Evolutionary conservation across 192 early-diverging fungal genomes (phyloP).

Genomic region (Fimicolochytrium jonesii): DNA sequence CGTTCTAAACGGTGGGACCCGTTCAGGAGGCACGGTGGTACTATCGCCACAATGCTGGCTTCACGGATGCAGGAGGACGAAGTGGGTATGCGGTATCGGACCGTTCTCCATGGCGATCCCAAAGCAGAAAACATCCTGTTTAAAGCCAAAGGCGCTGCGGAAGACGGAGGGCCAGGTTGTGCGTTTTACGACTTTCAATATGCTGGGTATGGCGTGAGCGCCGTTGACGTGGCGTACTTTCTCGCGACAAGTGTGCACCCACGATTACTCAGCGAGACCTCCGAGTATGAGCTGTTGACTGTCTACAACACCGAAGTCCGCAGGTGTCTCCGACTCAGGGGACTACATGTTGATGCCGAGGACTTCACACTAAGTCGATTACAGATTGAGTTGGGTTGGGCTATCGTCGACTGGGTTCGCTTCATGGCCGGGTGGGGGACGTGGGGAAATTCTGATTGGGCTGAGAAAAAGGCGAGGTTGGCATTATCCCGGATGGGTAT

Average conservation of each 20-base stretch:
- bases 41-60: no score
- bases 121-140: constrained; percentile 34
- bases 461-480: neutral
- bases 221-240: constrained; percentile 31
- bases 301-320: constrained; percentile 2
- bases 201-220: constrained; percentile 22
- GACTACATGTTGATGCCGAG: neutral
- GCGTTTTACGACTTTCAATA: constrained; percentile 35
- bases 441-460: constrained; percentile 32
- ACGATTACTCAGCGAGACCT: neutral
- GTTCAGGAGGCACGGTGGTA: neutral
- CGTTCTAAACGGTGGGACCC: neutral
- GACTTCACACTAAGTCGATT: constrained; percentile 13
- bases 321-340: neutral
- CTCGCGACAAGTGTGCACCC: constrained; percentile 12
- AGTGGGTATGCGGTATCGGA: constrained; percentile 18
- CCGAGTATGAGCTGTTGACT: neutral
- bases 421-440: constrained; percentile 38
- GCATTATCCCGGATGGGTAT: no score
- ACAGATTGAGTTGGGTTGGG: constrained; percentile 13
- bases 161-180: neutral
- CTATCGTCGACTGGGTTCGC: constrained; percentile 31
- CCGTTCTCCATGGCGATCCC: constrained; percentile 34
- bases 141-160: neutral
- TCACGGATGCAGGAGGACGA: no score